Evolutionary conservation across 768 basidiomycete genomes (phyloP).

Genomic region (Amanita fuliginea): DNA sequence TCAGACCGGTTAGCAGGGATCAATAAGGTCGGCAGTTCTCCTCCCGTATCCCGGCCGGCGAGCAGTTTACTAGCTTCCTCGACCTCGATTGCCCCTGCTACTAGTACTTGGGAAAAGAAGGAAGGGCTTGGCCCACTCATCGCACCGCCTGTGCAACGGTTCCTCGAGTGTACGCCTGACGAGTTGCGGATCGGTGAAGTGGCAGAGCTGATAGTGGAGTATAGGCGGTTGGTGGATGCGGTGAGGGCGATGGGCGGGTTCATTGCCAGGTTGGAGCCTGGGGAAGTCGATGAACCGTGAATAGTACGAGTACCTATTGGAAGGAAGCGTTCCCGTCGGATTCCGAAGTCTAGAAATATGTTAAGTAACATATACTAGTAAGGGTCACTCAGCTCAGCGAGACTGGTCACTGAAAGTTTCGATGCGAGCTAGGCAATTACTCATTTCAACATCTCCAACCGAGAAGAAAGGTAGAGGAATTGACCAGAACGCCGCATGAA

Average conservation of each 20-base stretch:
- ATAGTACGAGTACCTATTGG: no score
- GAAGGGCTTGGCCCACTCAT: conserved; percentile 22
- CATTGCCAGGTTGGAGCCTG: conserved; percentile 16
- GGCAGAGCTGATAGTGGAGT: conserved; percentile 69
- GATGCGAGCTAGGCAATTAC: no score
- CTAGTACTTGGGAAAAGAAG: conserved; percentile 12
- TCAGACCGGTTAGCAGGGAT: conserved; percentile 68
- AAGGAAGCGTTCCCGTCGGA: no score
- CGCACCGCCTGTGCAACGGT: conserved; percentile 55
- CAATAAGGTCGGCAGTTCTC: conserved; percentile 22
- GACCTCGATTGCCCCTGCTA: conserved; percentile 9
- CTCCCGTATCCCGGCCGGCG: conserved; percentile 18
- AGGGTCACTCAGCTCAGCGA: no score
- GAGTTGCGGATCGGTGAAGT: conserved; percentile 81
- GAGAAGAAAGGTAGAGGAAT: no score
- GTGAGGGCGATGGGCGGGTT: conserved; percentile 53
- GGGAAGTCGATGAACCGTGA: not conserved
- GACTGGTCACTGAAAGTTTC: no score
- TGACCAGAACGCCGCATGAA: no score
- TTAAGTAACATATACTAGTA: no score
- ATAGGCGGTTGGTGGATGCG: conserved; percentile 65
- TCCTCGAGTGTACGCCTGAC: conserved; percentile 60
- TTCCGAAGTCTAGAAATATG: no score
- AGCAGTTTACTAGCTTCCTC: conserved; percentile 10
- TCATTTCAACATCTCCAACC: no score